Base-by-base conservation (phyloP, 2,329 filamentous ascomycete genomes). In the Cladosporium cucumerinum region DNA sequence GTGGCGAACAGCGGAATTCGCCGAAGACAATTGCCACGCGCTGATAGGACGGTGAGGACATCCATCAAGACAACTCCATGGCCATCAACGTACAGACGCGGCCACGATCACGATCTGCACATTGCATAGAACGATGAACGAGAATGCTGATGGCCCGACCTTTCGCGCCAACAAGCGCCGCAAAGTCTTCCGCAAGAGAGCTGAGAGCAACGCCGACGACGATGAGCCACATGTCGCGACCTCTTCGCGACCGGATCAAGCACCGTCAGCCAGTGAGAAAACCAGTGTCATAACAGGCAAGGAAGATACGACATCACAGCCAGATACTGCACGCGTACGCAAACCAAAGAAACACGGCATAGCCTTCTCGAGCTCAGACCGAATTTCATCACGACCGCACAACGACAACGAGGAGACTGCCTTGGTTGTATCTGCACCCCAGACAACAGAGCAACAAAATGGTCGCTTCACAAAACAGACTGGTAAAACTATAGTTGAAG, bases 381-480 rank as follows among this genome's bases (percentile, higher is more conserved):
- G 23, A 46, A 21, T 25, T 18, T 55, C 49, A 18, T 62, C 48
- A n/a, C 32, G 60, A 57, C 69, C 69, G 7, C 77, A 77, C 18
- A 69, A 71, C 32, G 73, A 80, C 49, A 77, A 76, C 60, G 76
- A 78, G 10, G 82, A 82, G 67, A 73, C 76, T 54, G 46, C 46
- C 5, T 1, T 69, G 49, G 71, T 70, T 18, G 70, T 74, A 23
- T 63, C 70, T 5, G 64, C 70, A 67, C 74, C 71, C 60, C 75
- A 72, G 63, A 74, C 68, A 62, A 71, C 68, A n/a, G 68, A 68
- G 5, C 77, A 78, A 23, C 81, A 82, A 66, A 75, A 75, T 55
- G 80, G 82, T 66, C 86, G 89, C 48, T 94, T 94, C 74, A 87
- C 87, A 61, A 85, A 87, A 65, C 89, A 91, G 76, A 92, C 89